Conservation (phyloP, 1,284 basidiomycete genomes). For the Microbotryum silenes-acaulis region DNA sequence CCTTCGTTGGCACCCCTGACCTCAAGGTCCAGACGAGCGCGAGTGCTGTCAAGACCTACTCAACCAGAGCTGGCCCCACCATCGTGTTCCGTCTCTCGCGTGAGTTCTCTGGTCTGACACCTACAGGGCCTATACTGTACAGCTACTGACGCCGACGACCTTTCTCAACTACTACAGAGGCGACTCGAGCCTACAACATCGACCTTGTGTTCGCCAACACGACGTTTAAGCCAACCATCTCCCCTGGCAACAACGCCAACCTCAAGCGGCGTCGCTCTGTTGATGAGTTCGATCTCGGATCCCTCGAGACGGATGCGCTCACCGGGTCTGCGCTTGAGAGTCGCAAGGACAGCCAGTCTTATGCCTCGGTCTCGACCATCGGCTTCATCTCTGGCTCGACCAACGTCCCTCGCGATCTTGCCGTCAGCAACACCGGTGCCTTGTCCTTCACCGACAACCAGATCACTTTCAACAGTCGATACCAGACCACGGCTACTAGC, state of each 20-base stretch:
- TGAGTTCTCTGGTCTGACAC: no score
- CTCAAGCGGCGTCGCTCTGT: not conserved
- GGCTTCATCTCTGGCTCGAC: slow-evolving; percentile 8
- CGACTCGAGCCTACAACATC: slow-evolving; percentile 10
- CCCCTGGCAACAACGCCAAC: slow-evolving; percentile 11
- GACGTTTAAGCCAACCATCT: slow-evolving; percentile 16
- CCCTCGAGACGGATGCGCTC: no score
- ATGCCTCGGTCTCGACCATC: slow-evolving; percentile 8
- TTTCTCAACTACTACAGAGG: not conserved
- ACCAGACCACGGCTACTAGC: slow-evolving; percentile 1
- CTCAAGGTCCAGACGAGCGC: slow-evolving; percentile 13
- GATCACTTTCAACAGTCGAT: slow-evolving; percentile 14
- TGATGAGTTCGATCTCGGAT: no score
- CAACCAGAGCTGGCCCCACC: not conserved
- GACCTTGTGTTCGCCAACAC: slow-evolving; percentile 25
- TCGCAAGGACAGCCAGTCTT: not conserved
- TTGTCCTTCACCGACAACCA: slow-evolving; percentile 11
- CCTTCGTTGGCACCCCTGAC: slow-evolving; percentile 11
- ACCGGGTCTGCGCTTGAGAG: not conserved
- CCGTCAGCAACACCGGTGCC: slow-evolving; percentile 5
- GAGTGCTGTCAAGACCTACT: not conserved
- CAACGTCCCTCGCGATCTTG: slow-evolving; percentile 17
- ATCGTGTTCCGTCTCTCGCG: slow-evolving; percentile 17
- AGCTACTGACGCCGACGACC: no score
- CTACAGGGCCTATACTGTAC: no score